Evolutionary conservation across 768 basidiomycete genomes (phyloP).

Genomic region (Tulasnella sp.): DNA sequence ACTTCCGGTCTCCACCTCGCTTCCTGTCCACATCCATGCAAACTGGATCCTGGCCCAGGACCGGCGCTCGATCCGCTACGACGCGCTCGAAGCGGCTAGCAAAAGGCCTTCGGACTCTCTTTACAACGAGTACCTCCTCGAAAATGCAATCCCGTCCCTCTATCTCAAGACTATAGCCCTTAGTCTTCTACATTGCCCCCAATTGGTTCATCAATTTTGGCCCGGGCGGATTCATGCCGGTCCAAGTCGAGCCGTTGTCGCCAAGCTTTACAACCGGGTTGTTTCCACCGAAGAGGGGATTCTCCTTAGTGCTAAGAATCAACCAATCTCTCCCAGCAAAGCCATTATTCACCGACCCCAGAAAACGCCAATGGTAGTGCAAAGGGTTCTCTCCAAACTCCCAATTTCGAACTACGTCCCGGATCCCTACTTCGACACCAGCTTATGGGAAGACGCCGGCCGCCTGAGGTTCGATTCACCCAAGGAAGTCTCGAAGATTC

Average conservation of each 20-base stretch:
- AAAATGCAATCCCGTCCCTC: neutral
- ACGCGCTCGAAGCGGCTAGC: neutral
- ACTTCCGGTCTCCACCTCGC: slow-evolving; percentile 34
- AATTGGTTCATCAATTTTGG: neutral
- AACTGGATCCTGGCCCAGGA: slow-evolving; percentile 44
- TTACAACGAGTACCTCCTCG: neutral
- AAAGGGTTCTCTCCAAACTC: neutral
- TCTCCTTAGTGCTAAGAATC: neutral
- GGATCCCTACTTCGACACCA: neutral
- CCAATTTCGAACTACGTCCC: neutral
- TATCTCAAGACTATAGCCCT: neutral
- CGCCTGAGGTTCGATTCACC: neutral
- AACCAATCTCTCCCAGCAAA: neutral
- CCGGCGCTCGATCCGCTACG: slow-evolving; percentile 28
- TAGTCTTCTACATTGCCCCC: neutral
- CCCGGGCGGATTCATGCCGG: slow-evolving; percentile 30
- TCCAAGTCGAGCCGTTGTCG: neutral
- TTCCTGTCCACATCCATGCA: slow-evolving; percentile 43
- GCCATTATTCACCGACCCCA: neutral
- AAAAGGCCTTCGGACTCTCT: neutral
- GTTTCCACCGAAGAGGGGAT: slow-evolving; percentile 27
- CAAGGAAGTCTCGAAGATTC: neutral
- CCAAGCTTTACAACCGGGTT: slow-evolving; percentile 35
- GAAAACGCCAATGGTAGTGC: neutral
- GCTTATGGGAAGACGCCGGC: neutral